These are phyloP conservation scores for Fusarium setosum DNA, from an alignment of 2,329 filamentous ascomycete species.

Conservation along the genomic window DNA sequence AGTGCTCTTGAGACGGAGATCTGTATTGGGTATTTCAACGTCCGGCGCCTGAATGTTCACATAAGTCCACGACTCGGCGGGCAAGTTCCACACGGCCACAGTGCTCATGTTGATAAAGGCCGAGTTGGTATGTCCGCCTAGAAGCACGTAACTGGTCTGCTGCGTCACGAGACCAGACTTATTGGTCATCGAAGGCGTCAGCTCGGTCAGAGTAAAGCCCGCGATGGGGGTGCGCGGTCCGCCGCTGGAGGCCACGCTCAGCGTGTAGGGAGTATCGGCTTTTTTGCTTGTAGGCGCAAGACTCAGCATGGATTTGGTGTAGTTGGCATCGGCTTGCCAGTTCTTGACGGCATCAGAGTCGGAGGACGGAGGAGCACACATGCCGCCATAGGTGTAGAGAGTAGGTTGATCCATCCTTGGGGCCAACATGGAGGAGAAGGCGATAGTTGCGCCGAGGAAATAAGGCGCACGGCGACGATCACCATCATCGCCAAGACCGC, in stretches of 20 bases:
- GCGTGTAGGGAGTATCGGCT: constrained; percentile 46
- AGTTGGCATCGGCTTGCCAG: constrained; percentile 78
- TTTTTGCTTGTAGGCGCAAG: constrained; percentile 60
- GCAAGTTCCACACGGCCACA: constrained; percentile 86
- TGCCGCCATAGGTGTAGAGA: constrained; percentile 86
- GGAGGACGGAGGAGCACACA: constrained; percentile 74
- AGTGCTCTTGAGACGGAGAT: constrained; percentile 62
- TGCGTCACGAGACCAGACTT: constrained; percentile 74
- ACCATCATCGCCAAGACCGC: constrained; percentile 31
- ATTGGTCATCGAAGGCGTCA: constrained; percentile 77
- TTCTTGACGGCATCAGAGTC: constrained; percentile 50
- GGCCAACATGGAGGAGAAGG: constrained; percentile 73
- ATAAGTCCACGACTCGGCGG: constrained; percentile 89
- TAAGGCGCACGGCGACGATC: constrained; percentile 52
- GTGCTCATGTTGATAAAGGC: constrained; percentile 97
- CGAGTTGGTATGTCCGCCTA: constrained; percentile 84
- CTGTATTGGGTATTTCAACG: constrained; percentile 55
- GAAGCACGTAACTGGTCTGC: constrained; percentile 80
- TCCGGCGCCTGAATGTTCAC: constrained; percentile 68
- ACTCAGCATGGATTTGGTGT: constrained; percentile 83
- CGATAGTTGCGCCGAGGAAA: constrained; percentile 67
- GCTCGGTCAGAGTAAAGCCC: constrained; percentile 83
- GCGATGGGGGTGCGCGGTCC: constrained; percentile 83
- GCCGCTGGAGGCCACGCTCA: constrained; percentile 54
- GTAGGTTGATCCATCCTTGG: constrained; percentile 64